phyloP scores from a whole-genome alignment of 352 stramenopile genomes.

The Globisporangium polare region DNA sequence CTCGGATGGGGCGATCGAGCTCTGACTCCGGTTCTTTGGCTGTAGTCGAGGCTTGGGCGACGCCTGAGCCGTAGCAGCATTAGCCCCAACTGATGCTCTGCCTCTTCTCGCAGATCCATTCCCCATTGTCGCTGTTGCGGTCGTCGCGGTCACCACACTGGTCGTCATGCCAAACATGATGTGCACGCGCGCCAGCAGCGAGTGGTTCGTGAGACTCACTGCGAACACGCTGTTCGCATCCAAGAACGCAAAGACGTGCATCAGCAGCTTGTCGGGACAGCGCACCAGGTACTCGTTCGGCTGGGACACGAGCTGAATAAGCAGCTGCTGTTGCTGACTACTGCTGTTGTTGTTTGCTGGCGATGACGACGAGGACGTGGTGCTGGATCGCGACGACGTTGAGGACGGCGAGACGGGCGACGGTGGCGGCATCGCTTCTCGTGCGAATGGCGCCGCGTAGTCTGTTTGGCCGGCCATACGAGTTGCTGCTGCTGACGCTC shows the following conservation, averaged over 20 bases:
- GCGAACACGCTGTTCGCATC: conserved; percentile 70
- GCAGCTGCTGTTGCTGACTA: conserved; percentile 3
- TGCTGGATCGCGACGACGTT: conserved; percentile 12
- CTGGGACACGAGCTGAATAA: conserved; percentile 1
- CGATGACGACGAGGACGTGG: conserved; percentile 5
- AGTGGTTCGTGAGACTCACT: conserved; percentile 57
- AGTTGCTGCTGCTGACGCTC: background rate
- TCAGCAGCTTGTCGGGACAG: conserved; percentile 52
- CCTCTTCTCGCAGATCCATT: conserved; percentile 2
- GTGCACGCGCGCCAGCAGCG: conserved; percentile 54
- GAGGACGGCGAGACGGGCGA: conserved; percentile 4
- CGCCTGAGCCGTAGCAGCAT: conserved; percentile 4
- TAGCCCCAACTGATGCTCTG: background rate
- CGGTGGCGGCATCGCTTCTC: background rate
- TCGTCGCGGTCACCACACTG: conserved; percentile 12
- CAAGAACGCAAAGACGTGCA: conserved; percentile 64
- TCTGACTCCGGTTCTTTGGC: conserved; percentile 28
- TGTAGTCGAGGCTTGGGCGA: conserved; percentile 19
- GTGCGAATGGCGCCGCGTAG: background rate
- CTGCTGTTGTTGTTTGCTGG: background rate
- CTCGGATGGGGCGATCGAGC: conserved; percentile 29
- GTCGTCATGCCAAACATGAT: conserved; percentile 56
- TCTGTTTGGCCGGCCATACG: background rate
- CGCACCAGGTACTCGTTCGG: conserved; percentile 25
- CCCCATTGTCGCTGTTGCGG: background rate